A percentile compares a stretch with the other conserved stretches of the same genome.
phyloP scores from a whole-genome alignment of 768 basidiomycete genomes.

The Crepidotus variabilis region DNA sequence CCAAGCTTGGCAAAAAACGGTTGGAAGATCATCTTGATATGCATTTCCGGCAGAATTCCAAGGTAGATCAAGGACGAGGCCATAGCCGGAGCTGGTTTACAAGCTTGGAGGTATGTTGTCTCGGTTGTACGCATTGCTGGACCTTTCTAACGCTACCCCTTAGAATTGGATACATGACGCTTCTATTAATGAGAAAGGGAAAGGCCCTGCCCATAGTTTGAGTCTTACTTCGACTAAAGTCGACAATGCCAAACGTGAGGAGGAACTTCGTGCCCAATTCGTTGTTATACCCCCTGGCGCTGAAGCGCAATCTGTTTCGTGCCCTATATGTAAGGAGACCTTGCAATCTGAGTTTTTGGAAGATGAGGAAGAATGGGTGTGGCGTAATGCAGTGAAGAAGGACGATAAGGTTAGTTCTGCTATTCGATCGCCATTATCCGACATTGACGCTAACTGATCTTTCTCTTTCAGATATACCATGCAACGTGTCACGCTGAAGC shows the following conservation, averaged over 20 bases:
- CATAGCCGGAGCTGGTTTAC: conserved; percentile 91
- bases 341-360: conserved; percentile 90
- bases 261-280: conserved; percentile 69
- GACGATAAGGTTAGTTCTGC: conserved; percentile 68
- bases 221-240: conserved; percentile 49
- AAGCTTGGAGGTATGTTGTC: conserved; percentile 63
- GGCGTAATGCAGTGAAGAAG: conserved; percentile 84
- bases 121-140: not conserved
- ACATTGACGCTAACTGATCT: conserved; percentile 7
- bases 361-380: conserved; percentile 98
- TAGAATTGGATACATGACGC: conserved; percentile 89
- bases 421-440: not conserved
- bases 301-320: conserved; percentile 79
- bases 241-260: conserved; percentile 69
- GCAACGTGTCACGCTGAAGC: conserved; percentile 93
- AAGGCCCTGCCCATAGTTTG: conserved; percentile 54
- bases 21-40: conserved; percentile 91
- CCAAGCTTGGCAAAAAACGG: conserved; percentile 61
- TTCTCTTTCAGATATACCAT: conserved; percentile 70
- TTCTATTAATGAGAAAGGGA: conserved; percentile 59
- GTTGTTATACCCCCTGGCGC: conserved; percentile 89
- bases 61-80: conserved; percentile 79
- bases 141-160: conserved; percentile 11
- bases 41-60: conserved; percentile 93
- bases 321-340: conserved; percentile 94